A percentile compares a stretch with the other conserved stretches of the same genome.
Evolutionary conservation across 108 stramenopile genomes (phyloP).

Genomic region (Ochromonas danica): DNA sequence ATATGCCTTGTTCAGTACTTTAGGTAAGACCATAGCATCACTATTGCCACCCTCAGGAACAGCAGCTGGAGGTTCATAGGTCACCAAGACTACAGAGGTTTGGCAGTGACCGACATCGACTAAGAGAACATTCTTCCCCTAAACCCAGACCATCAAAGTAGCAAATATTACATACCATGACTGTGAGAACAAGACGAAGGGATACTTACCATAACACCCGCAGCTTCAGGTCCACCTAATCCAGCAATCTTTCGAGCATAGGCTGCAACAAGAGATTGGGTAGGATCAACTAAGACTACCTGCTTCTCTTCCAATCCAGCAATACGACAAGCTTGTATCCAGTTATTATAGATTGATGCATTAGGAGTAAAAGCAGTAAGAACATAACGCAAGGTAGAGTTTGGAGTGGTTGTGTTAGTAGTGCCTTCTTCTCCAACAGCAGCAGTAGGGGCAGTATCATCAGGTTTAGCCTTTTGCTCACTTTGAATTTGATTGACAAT

Average conservation of each 20-base stretch:
- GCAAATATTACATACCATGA: neutral
- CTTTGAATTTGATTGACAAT: neutral
- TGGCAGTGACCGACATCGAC: slow-evolving; percentile 5
- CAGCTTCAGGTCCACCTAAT: neutral
- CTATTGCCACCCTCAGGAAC: too few relatives aligned
- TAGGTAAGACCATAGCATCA: too few relatives aligned
- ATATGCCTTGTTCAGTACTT: too few relatives aligned
- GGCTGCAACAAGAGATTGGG: neutral
- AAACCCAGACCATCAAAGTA: neutral
- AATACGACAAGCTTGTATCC: neutral
- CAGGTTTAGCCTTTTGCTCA: too few relatives aligned
- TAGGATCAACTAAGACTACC: neutral
- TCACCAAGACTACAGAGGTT: neutral
- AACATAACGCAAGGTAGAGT: neutral
- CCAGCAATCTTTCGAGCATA: slow-evolving; percentile 18
- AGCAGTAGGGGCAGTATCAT: neutral
- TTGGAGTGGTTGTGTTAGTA: too few relatives aligned
- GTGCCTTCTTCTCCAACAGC: too few relatives aligned
- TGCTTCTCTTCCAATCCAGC: neutral
- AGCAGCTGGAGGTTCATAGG: neutral
- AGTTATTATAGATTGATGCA: neutral
- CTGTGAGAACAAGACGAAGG: too few relatives aligned
- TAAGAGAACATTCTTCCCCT: neutral
- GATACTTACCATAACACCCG: neutral
- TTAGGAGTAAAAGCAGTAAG: neutral